Base-by-base conservation (phyloP, 116 monocot genomes). In the Thalassia testudinum region DNA sequence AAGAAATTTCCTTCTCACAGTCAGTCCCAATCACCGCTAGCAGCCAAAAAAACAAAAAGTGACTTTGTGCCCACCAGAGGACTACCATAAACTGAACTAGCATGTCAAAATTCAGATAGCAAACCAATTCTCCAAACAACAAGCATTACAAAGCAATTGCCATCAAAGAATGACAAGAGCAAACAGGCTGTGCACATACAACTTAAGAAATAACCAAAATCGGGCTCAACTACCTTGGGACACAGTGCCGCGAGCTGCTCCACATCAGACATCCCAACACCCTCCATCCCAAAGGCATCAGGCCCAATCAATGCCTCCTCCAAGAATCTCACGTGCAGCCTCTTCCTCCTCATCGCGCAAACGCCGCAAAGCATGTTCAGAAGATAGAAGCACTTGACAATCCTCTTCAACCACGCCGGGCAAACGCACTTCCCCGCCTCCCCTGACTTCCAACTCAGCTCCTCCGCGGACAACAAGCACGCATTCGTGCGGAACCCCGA, bases 331-430 rank as follows among this genome's bases (percentile, higher is more conserved):
- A 56, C 50, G 22, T 24, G 50, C 48, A 66, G 26, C 26, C 18
- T 19, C 43, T 26, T 51, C 17, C 27, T 24, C 62, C 73, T 68
- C 62, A 67, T 65, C 53, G 72, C 70, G 59, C 69, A 70, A 27
- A 84, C 50, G 18, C 72, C 77, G 49, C 77, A 75, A 21, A 77
- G 50, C 2, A 84, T 53, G 65, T 90, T 90, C 16, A 90, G n/a
- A 38, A 90, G 70, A 28, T 70, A 59, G 59, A 84, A 90, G 47
- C 63, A 54, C 64, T 84, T 90, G 45, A 90, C 16, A 24, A 81
- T 48, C 62, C 56, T 77, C 67, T 66, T 84, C 75, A 90, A 45
- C 90, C 90, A 90, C 14, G 45, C 27, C 26, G 80, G 90, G 30
- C 90, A 90, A 3, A 69, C 19, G 56, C 90, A 90, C 21, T 53